Evolutionary conservation across 208 protist genomes (phyloP).

Genomic region (Crithidia expoeki): DNA sequence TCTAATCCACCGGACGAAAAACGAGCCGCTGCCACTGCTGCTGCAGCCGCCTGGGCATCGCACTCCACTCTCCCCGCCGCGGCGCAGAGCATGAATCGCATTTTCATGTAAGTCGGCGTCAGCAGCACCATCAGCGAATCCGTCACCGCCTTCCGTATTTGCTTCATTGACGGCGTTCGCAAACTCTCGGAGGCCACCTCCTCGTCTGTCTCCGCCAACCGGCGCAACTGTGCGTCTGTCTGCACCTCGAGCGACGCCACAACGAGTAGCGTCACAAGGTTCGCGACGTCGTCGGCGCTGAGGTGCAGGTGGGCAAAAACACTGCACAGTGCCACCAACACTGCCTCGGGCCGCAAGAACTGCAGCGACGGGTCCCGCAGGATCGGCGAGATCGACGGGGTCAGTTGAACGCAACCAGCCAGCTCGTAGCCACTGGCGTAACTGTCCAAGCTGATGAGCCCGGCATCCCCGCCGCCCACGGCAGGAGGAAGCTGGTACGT

Average conservation of each 20-base stretch:
- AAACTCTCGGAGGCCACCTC: constrained; percentile 12
- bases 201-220: constrained; percentile 9
- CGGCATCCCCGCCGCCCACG: not conserved
- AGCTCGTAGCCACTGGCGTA: not conserved
- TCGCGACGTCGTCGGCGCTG: constrained; percentile 34
- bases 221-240: constrained; percentile 18
- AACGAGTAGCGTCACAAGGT: constrained; percentile 37
- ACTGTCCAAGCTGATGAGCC: not conserved
- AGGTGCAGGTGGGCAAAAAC: constrained; percentile 58
- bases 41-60: not conserved
- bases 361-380: constrained; percentile 11
- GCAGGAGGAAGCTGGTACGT: constrained; percentile 4
- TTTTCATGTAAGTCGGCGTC: constrained; percentile 12
- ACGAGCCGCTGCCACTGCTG: too few species aligned
- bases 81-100: constrained; percentile 10
- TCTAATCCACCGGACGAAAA: too few species aligned
- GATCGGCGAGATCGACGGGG: not conserved
- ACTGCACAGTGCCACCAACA: constrained; percentile 33
- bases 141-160: constrained; percentile 8
- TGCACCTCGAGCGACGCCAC: constrained; percentile 53
- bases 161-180: constrained; percentile 11
- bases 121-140: constrained; percentile 17
- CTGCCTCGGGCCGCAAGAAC: constrained; percentile 15
- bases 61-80: not conserved
- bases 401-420: not conserved